Percentiles rank a stretch among this genome's conserved stretches.
Conservation (phyloP, 306 rosid genomes). For the Delonix regia region DNA sequence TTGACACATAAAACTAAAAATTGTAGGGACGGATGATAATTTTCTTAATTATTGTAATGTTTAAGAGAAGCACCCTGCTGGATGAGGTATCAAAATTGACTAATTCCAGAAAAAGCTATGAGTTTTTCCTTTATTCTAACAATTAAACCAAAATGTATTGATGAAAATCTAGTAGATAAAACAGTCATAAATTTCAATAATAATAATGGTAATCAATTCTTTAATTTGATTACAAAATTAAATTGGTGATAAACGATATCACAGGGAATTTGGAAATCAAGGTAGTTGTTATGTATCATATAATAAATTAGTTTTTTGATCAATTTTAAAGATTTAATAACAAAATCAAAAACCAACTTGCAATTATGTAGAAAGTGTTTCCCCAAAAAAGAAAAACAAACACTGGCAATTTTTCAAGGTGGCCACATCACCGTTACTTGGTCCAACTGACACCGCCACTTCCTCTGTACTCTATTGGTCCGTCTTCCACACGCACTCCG, state of each 20-base stretch:
- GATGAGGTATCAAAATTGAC: no score
- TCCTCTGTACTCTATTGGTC: slow-evolving; percentile 13
- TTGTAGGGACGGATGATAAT: no score
- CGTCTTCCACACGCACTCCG: slow-evolving; percentile 34
- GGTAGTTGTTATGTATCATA: no score
- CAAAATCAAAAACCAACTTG: neutral
- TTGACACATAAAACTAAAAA: no score
- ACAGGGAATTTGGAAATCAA: no score
- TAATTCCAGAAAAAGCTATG: neutral
- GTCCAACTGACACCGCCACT: slow-evolving; percentile 31
- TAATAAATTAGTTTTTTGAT: no score
- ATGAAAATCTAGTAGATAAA: neutral
- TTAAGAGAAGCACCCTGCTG: no score
- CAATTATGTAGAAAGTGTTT: neutral
- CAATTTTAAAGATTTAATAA: neutral
- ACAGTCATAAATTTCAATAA: no score
- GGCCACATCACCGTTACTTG: neutral
- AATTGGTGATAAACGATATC: no score
- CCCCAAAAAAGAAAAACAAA: neutral
- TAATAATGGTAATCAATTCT: neutral
- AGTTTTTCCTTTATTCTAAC: no score
- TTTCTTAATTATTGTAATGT: no score
- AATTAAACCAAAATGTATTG: neutral
- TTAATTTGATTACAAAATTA: neutral
- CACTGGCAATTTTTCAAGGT: neutral